Evolutionary conservation across 1,284 basidiomycete genomes (phyloP), one percentile per base, ranked within the genome.

Genomic region (Cystobasidium sp.): DNA sequence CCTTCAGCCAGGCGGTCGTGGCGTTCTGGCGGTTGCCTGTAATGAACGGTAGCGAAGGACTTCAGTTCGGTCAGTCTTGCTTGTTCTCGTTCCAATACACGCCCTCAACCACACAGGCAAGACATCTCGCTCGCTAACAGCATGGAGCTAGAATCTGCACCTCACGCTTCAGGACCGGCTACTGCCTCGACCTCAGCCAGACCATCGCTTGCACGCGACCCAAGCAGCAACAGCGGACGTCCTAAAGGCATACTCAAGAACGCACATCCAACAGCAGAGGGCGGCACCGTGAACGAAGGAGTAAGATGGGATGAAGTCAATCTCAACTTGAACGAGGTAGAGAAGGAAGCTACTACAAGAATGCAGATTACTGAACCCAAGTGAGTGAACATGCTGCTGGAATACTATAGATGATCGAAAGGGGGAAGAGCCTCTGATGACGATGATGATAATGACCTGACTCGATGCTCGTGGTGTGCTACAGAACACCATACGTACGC

Each of bases 361-460:
- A 80, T 80, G 79, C 79, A 79, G 77, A 79, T 80, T 56, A 75
- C 69, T 0, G 79, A 79, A 65, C 79, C 79, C 22, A 79, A 79
- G 72, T 66, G 64, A 6, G 64, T 63, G 22, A 37, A 18, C 47
- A 20, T 52, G 6, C 18, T 6, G 10, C 0, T 22, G 9, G 9
- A 8, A 5, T 10, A 18, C 44, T 63, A 18, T 44, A 47, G 9
- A 16, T 61, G 10, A 44, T 46, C 39, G 61, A 18, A 31, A 5
- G 31, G 31, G 31, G 31, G 31, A 39, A 43, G 41, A 51, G 64
- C 49, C 46, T 6, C 31, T 31, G 6, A 51, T 37, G 9, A 31
- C 5, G 31, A 53, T 2, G 12, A 14, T 41, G 18, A 12, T 14
- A 20, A 14, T 44, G 52, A 16, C 1, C 49, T 68, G 31, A 51